Percentiles rank a stretch among this genome's conserved stretches.
Evolutionary conservation across 257 asterid species (phyloP).

Genomic region (Plantago elongata): DNA sequence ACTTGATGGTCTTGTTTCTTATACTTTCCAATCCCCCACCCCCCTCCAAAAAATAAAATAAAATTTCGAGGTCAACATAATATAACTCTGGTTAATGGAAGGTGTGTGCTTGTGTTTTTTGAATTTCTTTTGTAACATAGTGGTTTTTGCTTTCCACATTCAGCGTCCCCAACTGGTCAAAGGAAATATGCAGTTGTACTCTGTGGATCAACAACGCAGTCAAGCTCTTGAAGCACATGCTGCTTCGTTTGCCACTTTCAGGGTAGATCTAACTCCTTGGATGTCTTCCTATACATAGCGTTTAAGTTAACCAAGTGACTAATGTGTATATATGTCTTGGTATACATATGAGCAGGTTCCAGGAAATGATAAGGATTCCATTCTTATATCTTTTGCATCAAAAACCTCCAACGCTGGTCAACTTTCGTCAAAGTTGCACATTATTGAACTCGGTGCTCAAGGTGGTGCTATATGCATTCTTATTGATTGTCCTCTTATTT

Average conservation of each 20-base stretch:
- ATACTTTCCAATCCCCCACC: too few relatives aligned
- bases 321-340: constrained; percentile 14
- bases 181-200: constrained; percentile 93
- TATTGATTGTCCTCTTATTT: background rate
- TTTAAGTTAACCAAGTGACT: constrained; percentile 13
- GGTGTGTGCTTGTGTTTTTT: background rate
- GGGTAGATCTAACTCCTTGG: constrained; percentile 38
- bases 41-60: too few relatives aligned
- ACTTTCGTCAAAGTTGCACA: constrained; percentile 78
- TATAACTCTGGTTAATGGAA: too few relatives aligned
- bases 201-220: constrained; percentile 97
- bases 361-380: constrained; percentile 91
- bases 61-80: too few relatives aligned
- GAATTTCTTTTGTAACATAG: constrained; percentile 21
- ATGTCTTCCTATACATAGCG: constrained; percentile 12
- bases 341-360: constrained; percentile 48
- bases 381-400: constrained; percentile 88
- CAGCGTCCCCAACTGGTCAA: constrained; percentile 96
- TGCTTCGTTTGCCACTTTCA: constrained; percentile 84
- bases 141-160: constrained; percentile 21
- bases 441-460: constrained; percentile 97
- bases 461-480: constrained; percentile 51
- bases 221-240: constrained; percentile 99
- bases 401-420: constrained; percentile 86
- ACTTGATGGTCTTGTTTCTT: too few relatives aligned